Percentiles rank a stretch among this genome's conserved stretches.
phyloP scores from a whole-genome alignment of 2,329 filamentous ascomycete genomes.

The Xylaria sp. region DNA sequence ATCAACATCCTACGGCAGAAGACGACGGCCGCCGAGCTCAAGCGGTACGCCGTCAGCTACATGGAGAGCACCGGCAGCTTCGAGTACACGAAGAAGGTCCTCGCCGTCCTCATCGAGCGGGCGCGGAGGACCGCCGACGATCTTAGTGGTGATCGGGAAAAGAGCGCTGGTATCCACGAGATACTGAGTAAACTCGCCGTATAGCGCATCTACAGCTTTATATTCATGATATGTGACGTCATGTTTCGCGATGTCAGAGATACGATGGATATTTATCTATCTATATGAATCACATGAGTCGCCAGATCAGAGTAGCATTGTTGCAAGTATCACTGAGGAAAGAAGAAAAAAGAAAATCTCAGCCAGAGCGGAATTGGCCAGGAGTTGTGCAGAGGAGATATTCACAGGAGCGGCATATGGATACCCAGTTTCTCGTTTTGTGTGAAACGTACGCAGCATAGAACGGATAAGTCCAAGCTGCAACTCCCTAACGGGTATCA shows the following conservation, averaged over 20 bases:
- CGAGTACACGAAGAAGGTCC: conserved; percentile 79
- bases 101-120: conserved; percentile 71
- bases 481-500: background rate
- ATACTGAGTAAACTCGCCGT: conserved; percentile 75
- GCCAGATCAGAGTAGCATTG: too few relatives aligned
- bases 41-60: conserved; percentile 88
- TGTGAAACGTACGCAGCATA: background rate
- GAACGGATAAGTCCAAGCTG: too few relatives aligned
- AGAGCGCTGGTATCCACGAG: conserved; percentile 67
- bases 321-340: background rate
- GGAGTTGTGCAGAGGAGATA: background rate
- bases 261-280: background rate
- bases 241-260: background rate
- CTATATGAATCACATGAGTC: background rate
- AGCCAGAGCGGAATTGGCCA: background rate
- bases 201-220: conserved; percentile 10
- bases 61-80: conserved; percentile 94
- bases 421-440: conserved; percentile 10
- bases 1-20: conserved; percentile 94
- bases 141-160: conserved; percentile 70
- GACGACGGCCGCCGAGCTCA: conserved; percentile 86
- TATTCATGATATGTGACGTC: background rate
- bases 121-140: conserved; percentile 72
- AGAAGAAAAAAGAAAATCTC: background rate
- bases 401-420: background rate